phyloP scores from a whole-genome alignment of 2,329 filamentous ascomycete genomes.

The Sclerotinia minor region DNA sequence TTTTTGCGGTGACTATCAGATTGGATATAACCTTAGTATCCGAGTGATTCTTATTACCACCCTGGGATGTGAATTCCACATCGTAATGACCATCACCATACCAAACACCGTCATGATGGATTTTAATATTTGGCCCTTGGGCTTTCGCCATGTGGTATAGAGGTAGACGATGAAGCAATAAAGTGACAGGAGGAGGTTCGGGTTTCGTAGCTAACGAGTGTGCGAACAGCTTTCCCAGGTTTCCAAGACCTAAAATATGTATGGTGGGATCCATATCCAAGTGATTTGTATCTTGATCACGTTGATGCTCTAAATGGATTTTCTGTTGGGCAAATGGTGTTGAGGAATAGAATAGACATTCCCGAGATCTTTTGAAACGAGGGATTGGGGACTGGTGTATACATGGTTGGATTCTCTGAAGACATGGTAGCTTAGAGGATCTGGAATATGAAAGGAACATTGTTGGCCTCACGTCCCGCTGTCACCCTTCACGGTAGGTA shows the following conservation, averaged over 20 bases:
- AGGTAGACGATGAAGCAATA: constrained; percentile 68
- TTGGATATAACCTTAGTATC: constrained; percentile 38
- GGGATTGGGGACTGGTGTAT: background rate
- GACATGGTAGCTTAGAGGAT: background rate
- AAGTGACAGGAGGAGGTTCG: constrained; percentile 69
- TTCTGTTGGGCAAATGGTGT: background rate
- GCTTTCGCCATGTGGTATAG: constrained; percentile 51
- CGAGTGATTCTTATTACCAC: background rate
- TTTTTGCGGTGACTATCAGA: constrained; percentile 81
- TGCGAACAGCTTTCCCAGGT: constrained; percentile 77
- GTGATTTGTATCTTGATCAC: background rate
- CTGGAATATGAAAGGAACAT: constrained; percentile 4
- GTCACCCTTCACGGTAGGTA: background rate
- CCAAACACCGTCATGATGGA: constrained; percentile 32
- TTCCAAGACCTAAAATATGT: constrained; percentile 78
- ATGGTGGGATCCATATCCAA: constrained; percentile 46
- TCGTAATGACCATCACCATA: constrained; percentile 33
- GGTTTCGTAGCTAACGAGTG: constrained; percentile 59
- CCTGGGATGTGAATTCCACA: constrained; percentile 27
- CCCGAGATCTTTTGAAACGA: background rate
- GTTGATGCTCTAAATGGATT: background rate
- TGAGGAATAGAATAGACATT: background rate
- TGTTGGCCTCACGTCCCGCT: background rate
- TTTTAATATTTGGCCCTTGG: constrained; percentile 28
- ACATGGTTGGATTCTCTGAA: background rate